Evolutionary conservation across 805 yeast genomes (phyloP), one percentile per base, ranked within the genome.

Genomic region (Citeromyces nyonsensis): DNA sequence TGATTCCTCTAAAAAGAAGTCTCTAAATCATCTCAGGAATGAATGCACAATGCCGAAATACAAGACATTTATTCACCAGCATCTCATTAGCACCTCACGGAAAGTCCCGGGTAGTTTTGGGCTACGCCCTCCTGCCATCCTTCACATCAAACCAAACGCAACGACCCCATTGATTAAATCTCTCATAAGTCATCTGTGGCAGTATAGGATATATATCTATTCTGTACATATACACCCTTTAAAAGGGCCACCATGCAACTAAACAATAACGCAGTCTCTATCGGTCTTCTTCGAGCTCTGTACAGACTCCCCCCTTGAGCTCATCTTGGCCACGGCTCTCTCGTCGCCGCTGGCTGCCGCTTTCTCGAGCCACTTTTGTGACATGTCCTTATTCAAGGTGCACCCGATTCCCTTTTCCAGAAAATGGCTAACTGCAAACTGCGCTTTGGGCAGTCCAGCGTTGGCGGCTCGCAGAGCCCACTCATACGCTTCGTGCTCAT

Each of bases 401-500:
- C 94, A 78, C 2, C 97, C 98, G 40, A 84, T 72, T 1, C 97
- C 97, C 46, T 73, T 68, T 38, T 84, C 94, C 45, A 71, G 73
- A 45, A 86, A 85, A 46, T 79, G 76, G 15, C 86, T 94, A 28
- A 84, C 58, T 0, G 93, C 79, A 49, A 69, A 74, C 63, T 84
- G 94, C 2, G 94, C 97, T 51, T 83, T 83, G 5, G 83, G 67
- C 25, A 66, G 61, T 10, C 82, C 82, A 26, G 71, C 57, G 28
- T 66, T 61, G 0, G 97, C 96, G 0, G 97, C 88, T 40, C 82
- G 63, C 34, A 69, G 58, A 1, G 96, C 96, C 97, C 97, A 91
- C 44, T 83, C 91, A 51, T 77, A 88, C 1, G 96, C 93, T 53
- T 86, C 95, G 33, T 58, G 67, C 34, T 77, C 80, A 51, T 86